Evolutionary conservation across 805 yeast species (phyloP), one percentile per base, ranked within the genome.

Genomic region (Jamesozyma hellenica): DNA sequence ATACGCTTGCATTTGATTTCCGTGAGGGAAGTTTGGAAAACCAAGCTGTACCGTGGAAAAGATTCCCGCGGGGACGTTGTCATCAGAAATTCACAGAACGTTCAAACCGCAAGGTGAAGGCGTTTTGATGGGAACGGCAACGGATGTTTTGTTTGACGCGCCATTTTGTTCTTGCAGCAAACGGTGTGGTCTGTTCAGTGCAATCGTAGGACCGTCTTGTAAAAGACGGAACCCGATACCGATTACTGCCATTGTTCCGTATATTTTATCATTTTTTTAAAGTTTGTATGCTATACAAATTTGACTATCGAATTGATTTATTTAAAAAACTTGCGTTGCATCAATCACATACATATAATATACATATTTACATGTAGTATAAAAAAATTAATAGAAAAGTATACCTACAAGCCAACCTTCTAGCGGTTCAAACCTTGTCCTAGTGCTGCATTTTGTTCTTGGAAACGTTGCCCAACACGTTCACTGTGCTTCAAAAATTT

Each of bases 391-490:
- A n/a, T n/a, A n/a, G n/a, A 28, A 28, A 7, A 7, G 19, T 6
- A n/a, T 6, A 12, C 15, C 15, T 4, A 18, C 19, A 18, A 25
- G 3, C 12, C 11, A 3, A 33, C 8, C 15, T 31, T 10, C 40
- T 46, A 56, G 41, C 60, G 60, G 19, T 70, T 67, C 71, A 79
- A 67, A 65, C 75, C 79, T 63, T 82, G 84, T 72, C 82, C 79
- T 70, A 82, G 67, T 49, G 79, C 66, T 42, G 82, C 83, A 43
- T 92, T 92, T 67, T 90, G 96, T 62, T 90, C 98, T 68, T 90
- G 97, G 90, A 92, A 92, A 68, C 97, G 80, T 67, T 83, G 90
- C 34, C 98, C 99, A 42, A 92, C 95, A 64, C 99, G 81, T 70
- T 92, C 98, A 65, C 90, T 79, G 72, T 90, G 97, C 64, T 92